Conservation (phyloP, 2,329 filamentous ascomycete genomes). For the Davidsoniella eucalypti region DNA sequence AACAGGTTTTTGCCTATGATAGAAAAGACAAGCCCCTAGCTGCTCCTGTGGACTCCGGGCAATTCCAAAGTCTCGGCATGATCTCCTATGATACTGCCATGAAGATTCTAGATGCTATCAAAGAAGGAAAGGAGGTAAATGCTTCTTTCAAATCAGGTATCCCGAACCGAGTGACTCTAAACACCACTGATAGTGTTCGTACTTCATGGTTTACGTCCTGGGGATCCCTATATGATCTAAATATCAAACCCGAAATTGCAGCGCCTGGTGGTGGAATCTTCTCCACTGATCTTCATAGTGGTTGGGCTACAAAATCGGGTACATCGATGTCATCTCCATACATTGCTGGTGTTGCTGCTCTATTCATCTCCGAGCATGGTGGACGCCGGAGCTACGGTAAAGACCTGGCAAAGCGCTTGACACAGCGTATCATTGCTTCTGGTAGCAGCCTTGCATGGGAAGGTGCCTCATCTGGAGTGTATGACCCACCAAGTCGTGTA, state of each 20-base stretch:
- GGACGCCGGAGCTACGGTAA: constrained; percentile 19
- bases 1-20: constrained; percentile 15
- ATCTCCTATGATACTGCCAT: constrained; percentile 30
- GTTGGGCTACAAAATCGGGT: constrained; percentile 31
- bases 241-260: constrained; percentile 33
- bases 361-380: constrained; percentile 27
- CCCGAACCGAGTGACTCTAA: constrained; percentile 11
- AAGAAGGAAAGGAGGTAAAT: constrained; percentile 23
- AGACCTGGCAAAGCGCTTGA: not conserved
- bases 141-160: constrained; percentile 13
- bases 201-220: not conserved
- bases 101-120: constrained; percentile 26
- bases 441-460: constrained; percentile 6
- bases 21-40: constrained; percentile 9
- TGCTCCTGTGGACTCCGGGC: constrained; percentile 7
- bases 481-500: constrained; percentile 19
- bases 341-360: constrained; percentile 31
- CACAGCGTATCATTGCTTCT: constrained; percentile 5
- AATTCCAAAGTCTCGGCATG: too few relatives aligned
- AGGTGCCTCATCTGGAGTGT: constrained; percentile 17
- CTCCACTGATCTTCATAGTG: constrained; percentile 26
- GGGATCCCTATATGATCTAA: constrained; percentile 25
- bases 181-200: not conserved
- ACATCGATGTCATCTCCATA: constrained; percentile 42
- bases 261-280: constrained; percentile 33